These are phyloP conservation scores for Dictyostelium capitatum DNA, from an alignment of 78 protist species.

Conservation along the genomic window DNA sequence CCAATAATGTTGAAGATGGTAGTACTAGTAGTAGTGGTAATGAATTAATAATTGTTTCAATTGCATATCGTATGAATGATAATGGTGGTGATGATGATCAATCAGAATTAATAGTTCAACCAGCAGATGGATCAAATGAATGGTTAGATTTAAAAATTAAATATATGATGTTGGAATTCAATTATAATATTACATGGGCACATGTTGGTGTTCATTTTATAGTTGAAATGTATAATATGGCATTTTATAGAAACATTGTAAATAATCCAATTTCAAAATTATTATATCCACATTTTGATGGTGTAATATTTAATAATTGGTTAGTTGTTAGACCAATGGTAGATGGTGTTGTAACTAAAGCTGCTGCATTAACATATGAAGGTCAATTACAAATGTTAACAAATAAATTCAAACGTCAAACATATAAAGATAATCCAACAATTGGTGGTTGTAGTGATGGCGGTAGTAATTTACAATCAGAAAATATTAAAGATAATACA, in stretches of 20 bases:
- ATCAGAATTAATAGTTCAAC: not conserved
- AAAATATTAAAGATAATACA: slow-evolving; percentile 15
- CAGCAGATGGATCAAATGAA: slow-evolving; percentile 28
- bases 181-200: slow-evolving; percentile 48
- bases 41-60: slow-evolving; percentile 5
- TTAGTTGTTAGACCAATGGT: slow-evolving; percentile 60
- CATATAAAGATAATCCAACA: slow-evolving; percentile 22
- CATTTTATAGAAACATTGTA: slow-evolving; percentile 46
- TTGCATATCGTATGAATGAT: not conserved
- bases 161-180: slow-evolving; percentile 67
- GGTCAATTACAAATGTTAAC: slow-evolving; percentile 37
- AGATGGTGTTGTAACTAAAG: slow-evolving; percentile 51
- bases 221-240: slow-evolving; percentile 46
- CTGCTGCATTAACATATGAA: slow-evolving; percentile 53
- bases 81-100: not conserved
- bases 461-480: not conserved
- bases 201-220: slow-evolving; percentile 62
- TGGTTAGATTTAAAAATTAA: slow-evolving; percentile 40
- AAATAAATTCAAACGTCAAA: slow-evolving; percentile 10
- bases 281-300: slow-evolving; percentile 61
- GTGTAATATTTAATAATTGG: slow-evolving; percentile 63
- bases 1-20: not conserved
- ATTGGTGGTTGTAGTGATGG: no score
- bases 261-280: slow-evolving; percentile 19
- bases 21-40: not conserved